A percentile compares a stretch with the other conserved stretches of the same genome.
Conservation (phyloP, 2,329 filamentous ascomycete species). For the Onygena corvina region DNA sequence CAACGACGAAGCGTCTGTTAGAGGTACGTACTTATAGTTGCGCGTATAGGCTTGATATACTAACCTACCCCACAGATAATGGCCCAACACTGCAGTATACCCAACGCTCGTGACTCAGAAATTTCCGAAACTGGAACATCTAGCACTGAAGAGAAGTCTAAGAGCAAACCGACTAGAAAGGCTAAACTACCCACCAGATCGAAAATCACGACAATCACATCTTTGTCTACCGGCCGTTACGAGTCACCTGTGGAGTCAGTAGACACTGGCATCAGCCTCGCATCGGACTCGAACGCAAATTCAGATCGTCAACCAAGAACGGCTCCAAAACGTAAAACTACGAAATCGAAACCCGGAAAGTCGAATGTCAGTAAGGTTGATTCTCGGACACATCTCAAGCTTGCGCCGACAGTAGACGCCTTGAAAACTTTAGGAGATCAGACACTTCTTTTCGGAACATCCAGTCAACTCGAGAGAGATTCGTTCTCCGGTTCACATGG, state of each 20-base stretch:
- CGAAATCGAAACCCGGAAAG: constrained; percentile 33
- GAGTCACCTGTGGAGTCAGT: constrained; percentile 24
- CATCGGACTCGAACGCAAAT: constrained; percentile 16
- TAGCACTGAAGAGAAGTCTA: neutral
- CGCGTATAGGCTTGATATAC: neutral
- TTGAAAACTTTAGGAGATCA: constrained; percentile 54
- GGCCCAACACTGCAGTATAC: neutral
- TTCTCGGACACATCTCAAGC: constrained; percentile 42
- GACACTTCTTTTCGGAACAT: constrained; percentile 74
- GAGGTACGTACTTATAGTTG: constrained; percentile 21
- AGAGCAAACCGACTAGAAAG: constrained; percentile 27
- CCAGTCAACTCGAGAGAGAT: constrained; percentile 65
- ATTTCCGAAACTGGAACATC: constrained; percentile 1
- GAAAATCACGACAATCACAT: constrained; percentile 68
- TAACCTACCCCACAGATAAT: neutral
- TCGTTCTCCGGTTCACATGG: constrained; percentile 51
- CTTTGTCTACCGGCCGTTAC: constrained; percentile 62
- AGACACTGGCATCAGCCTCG: constrained; percentile 19
- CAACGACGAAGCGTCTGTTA: constrained; percentile 29
- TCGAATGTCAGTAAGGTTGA: constrained; percentile 30
- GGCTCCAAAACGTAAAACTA: constrained; percentile 21
- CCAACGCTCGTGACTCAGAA: neutral
- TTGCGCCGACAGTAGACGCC: constrained; percentile 60
- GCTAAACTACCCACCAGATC: constrained; percentile 20
- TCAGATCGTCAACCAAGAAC: constrained; percentile 12